phyloP scores from a whole-genome alignment of 2,329 filamentous ascomycete genomes.

The Triangularia verruculosa region DNA sequence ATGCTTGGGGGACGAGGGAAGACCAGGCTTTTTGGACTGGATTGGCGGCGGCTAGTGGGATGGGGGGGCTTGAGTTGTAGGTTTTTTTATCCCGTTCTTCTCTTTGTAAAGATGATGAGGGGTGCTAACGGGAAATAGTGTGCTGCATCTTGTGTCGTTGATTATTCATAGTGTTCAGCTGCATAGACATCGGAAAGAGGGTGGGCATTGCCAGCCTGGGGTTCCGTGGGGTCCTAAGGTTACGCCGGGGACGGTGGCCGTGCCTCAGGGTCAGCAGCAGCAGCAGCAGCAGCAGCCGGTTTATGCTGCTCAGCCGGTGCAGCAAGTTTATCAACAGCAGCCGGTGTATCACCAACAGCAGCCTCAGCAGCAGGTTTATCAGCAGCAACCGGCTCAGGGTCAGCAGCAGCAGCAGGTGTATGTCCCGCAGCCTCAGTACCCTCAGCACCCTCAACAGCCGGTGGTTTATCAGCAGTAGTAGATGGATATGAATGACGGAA shows the following conservation, averaged over 20 bases:
- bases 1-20: constrained; percentile 7
- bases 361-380: constrained; percentile 16
- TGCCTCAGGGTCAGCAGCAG: constrained; percentile 7
- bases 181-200: constrained; percentile 43
- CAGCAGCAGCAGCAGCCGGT: constrained; percentile 23
- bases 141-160: constrained; percentile 42
- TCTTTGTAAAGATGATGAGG: neutral
- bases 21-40: constrained; percentile 23
- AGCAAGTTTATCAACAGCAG: neutral
- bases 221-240: constrained; percentile 11
- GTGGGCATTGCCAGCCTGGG: constrained; percentile 39
- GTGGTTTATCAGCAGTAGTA: neutral
- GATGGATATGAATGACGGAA: too few relatives aligned
- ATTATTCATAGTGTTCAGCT: constrained; percentile 41
- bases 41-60: constrained; percentile 37
- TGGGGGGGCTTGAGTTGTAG: constrained; percentile 46
- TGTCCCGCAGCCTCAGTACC: neutral
- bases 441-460: neutral
- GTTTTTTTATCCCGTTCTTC: constrained; percentile 23
- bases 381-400: constrained; percentile 5
- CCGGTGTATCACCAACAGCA: constrained; percentile 17
- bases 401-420: constrained; percentile 10
- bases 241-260: constrained; percentile 24
- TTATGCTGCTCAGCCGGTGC: constrained; percentile 20
- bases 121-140: constrained; percentile 29